Evolutionary conservation across 2,329 filamentous ascomycete species (phyloP).

Genomic region (Teratosphaeria pseudoeucalypti): DNA sequence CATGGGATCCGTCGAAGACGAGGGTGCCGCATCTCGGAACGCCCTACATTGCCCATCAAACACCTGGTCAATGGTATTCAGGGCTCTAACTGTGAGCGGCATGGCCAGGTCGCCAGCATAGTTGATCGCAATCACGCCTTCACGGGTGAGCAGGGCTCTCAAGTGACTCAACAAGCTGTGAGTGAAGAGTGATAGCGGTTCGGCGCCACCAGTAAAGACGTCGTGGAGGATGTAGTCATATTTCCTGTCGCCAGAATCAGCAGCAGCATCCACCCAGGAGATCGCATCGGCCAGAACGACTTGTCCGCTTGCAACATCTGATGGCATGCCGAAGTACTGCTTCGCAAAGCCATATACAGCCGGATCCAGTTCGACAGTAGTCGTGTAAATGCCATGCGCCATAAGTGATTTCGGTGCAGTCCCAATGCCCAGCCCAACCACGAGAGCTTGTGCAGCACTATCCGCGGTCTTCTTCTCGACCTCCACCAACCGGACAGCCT

Average conservation of each 20-base stretch:
- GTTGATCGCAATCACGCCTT: constrained; percentile 87
- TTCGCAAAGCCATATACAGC: constrained; percentile 73
- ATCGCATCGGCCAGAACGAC: constrained; percentile 76
- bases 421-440: constrained; percentile 86
- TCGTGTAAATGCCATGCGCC: constrained; percentile 80
- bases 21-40: constrained; percentile 64
- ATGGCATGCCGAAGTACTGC: constrained; percentile 70
- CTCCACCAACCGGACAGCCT: constrained; percentile 75
- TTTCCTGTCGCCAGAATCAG: constrained; percentile 32
- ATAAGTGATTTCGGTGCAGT: constrained; percentile 83
- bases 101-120: constrained; percentile 82
- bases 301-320: constrained; percentile 50
- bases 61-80: constrained; percentile 69
- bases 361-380: constrained; percentile 89
- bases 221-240: constrained; percentile 96
- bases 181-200: constrained; percentile 82
- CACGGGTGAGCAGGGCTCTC: constrained; percentile 57
- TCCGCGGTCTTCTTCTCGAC: constrained; percentile 30
- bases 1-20: constrained; percentile 20
- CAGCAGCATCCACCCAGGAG: constrained; percentile 41
- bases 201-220: constrained; percentile 92
- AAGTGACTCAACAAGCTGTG: constrained; percentile 69
- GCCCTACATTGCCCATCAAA: constrained; percentile 78
- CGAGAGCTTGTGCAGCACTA: constrained; percentile 49
- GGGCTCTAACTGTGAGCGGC: constrained; percentile 64